Evolutionary conservation across 2,329 filamentous ascomycete species (phyloP).

Genomic region (Apiospora arundinis): DNA sequence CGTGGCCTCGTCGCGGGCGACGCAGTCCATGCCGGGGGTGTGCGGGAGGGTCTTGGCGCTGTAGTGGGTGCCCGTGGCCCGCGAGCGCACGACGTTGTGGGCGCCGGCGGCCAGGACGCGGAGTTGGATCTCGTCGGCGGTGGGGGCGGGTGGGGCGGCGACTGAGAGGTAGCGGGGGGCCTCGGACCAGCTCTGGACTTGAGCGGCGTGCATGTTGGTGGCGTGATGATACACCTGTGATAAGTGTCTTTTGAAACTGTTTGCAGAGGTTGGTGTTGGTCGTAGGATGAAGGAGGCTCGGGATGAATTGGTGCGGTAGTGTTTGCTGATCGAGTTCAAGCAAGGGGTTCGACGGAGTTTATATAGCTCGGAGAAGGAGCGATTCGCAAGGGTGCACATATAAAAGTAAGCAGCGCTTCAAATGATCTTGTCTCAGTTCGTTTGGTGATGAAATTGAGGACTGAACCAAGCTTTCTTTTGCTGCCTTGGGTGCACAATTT

Average conservation of each 20-base stretch:
- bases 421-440: background rate
- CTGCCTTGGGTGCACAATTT: background rate
- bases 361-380: background rate
- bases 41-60: conserved; percentile 55
- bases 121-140: conserved; percentile 51
- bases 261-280: background rate
- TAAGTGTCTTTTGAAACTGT: background rate
- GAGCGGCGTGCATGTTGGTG: conserved; percentile 35
- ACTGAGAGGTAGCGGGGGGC: conserved; percentile 40
- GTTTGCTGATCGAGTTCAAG: background rate
- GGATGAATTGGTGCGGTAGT: background rate
- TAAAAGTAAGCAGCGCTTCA: background rate
- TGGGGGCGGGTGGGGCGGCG: conserved; percentile 44
- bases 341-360: background rate
- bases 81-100: conserved; percentile 59
- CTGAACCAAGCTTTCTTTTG: background rate
- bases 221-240: background rate
- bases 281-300: background rate
- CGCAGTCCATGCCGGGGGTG: conserved; percentile 59
- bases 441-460: background rate
- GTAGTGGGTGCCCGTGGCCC: conserved; percentile 62
- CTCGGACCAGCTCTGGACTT: conserved; percentile 37
- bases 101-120: conserved; percentile 58
- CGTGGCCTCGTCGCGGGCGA: conserved; percentile 51
- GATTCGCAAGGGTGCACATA: background rate